Base-by-base conservation (phyloP, 768 basidiomycete species). In the Strobilomyces confusus region DNA sequence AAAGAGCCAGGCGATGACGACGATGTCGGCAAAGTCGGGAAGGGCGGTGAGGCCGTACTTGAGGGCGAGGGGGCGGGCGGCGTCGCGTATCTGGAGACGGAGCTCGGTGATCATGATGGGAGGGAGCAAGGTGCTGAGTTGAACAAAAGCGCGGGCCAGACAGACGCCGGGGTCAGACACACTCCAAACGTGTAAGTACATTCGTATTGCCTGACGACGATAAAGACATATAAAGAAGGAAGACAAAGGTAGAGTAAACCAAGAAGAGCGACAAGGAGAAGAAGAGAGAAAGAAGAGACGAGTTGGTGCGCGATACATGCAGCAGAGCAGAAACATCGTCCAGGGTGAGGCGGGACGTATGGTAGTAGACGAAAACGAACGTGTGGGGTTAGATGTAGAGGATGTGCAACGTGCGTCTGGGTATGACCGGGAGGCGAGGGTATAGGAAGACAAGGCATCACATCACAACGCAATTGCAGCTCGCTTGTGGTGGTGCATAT, bases 401-500 rank as follows among this genome's bases (percentile, higher is more conserved):
- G 63, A 62, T 65, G 58, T 49, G 49, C 51, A 22, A 32, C n/a
- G 46, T 60, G 61, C 51, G 52, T 51, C 55, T 44, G 55, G 69
- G 69, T 72, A 70, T 70, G 69, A 51, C 60, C 61, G 58, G 52
- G 58, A 44, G 54, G 59, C 48, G 55, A 60, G 69, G 72, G 69
- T 72, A 73, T 68, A 63, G 49, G 38, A 58, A 55, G 44, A 44
- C 48, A n/a, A 56, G 41, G 57, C 58, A 69, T 81, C 76, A 87
- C 87, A 88, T 88, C 66, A 89, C 73, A 48, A 79, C 67, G 68
- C 87, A 89, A 64, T 75, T 81, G 76, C 87, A 89, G 29, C 86
- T 83, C 63, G 81, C 75, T 46, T 83, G 79, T 65, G 85, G 89
- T 47, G 91, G 88, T 51, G 90, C 89, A 70, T 93, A 98, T 37